Conservation (phyloP, 768 basidiomycete genomes). For the Leccinum truebloodii region DNA sequence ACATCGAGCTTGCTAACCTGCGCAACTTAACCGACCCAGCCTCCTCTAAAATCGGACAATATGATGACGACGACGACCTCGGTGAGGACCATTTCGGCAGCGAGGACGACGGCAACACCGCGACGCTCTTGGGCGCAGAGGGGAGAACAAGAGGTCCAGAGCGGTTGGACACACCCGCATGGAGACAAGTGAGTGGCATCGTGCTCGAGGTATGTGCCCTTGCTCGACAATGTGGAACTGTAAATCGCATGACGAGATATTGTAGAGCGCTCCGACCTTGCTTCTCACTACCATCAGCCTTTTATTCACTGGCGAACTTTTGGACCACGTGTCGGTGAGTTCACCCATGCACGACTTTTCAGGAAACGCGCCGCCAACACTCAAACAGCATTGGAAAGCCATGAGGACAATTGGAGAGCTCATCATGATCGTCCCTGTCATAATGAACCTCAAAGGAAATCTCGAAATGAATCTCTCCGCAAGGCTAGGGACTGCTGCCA, state of each 20-base stretch:
- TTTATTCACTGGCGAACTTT: conserved; percentile 86
- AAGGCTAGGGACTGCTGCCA: conserved; percentile 91
- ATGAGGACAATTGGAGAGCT: conserved; percentile 92
- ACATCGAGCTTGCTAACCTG: too few species aligned
- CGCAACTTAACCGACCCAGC: too few species aligned
- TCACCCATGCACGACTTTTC: conserved; percentile 6
- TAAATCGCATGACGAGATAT: conserved; percentile 5
- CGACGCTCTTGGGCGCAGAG: conserved; percentile 42
- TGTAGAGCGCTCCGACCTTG: conserved; percentile 84
- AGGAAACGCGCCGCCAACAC: conserved; percentile 6
- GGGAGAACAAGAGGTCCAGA: conserved; percentile 30
- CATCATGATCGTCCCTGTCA: conserved; percentile 93
- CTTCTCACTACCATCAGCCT: conserved; percentile 81
- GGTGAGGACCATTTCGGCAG: conserved; percentile 11
- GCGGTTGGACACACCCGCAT: conserved; percentile 34
- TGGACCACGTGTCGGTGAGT: conserved; percentile 83
- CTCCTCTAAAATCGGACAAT: too few species aligned
- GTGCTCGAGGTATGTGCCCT: conserved; percentile 63
- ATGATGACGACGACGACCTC: conserved; percentile 28
- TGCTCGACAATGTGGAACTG: not conserved
- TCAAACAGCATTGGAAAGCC: conserved; percentile 77
- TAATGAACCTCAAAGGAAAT: conserved; percentile 96
- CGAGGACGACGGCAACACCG: conserved; percentile 41
- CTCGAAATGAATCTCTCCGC: conserved; percentile 99
- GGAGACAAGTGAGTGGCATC: conserved; percentile 61